Evolutionary conservation across 148 eudicot species (phyloP), one percentile per base, ranked within the genome.

Genomic region (Spergularia bocconei): DNA sequence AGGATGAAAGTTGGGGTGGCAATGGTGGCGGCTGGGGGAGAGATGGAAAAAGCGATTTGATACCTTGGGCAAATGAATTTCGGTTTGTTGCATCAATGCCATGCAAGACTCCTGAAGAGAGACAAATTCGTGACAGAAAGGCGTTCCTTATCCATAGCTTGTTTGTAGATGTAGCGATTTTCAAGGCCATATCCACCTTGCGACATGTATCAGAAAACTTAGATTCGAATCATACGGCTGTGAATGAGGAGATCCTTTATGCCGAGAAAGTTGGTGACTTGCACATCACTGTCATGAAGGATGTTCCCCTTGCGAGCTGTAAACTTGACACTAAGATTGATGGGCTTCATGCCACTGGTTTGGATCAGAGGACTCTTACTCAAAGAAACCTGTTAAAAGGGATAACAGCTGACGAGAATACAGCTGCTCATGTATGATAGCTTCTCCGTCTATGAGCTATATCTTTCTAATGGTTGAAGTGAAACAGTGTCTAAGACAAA

Each of bases 361-460:
- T 88, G 81, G 88, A 88, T 76, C 81, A 77, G 74, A 84, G 81
- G 84, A 80, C 81, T 74, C 77, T 96, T 44, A 82, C 81, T 10
- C 97, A 96, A 76, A 88, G 85, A 80, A 96, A 96, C 81, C 81
- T 96, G 55, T 85, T 96, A 41, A 96, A 96, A 89, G 99, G 99
- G 78, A 85, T 96, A 76, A 92, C 99, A 14, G 98, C 99, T 57
- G 98, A 96, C 90, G 99, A 96, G 82, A 96, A 96, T 84, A 96
- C 98, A 86, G 97, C 99, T 79, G 97, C 98, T 63, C 99, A 96
- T 89, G 99, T 96, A 91, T 85, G 84, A 75, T 67, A 36, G 52
- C 68, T 60, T 73, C 48, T 68, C 47, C 21, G 16, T 51, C 19
- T 54, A 54, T 20, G 58, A 36, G 11, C 50, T 74, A 38, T 53